Evolutionary conservation across 164 flowering plant genomes (phyloP).

Genomic region (Macadamia tetraphylla): DNA sequence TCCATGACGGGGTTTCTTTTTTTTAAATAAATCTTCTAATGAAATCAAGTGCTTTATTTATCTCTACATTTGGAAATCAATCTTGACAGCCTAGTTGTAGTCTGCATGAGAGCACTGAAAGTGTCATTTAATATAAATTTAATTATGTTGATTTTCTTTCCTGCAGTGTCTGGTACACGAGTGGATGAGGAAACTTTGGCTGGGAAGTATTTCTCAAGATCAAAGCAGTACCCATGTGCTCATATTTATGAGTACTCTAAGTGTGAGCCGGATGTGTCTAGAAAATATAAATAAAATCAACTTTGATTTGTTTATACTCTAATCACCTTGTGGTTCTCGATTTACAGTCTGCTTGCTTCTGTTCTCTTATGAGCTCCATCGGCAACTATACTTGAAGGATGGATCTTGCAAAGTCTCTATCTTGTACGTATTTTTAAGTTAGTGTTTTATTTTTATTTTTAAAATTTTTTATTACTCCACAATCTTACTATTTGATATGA

Average conservation of each 20-base stretch:
- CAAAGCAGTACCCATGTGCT: conserved; percentile 57
- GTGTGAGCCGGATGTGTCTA: conserved; percentile 37
- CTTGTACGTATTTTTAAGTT: conserved; percentile 30
- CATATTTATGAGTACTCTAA: conserved; percentile 70
- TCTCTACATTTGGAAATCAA: no score
- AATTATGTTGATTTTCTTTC: background rate
- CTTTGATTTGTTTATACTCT: conserved; percentile 4
- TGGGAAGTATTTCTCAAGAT: conserved; percentile 32
- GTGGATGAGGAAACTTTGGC: conserved; percentile 46
- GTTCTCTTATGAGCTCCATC: conserved; percentile 78
- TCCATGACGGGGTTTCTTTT: no score
- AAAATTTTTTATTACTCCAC: background rate
- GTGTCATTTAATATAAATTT: background rate
- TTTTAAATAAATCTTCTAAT: no score
- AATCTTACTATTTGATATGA: background rate
- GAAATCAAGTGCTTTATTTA: no score
- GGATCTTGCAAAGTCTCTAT: conserved; percentile 33
- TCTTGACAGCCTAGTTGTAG: no score
- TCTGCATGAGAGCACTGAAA: no score
- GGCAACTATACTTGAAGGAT: conserved; percentile 38
- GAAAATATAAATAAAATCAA: background rate
- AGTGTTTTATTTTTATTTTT: background rate
- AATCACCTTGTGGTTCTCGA: conserved; percentile 1
- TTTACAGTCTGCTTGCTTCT: conserved; percentile 62
- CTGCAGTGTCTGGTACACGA: conserved; percentile 43